These are phyloP conservation scores for Torulaspora delbrueckii DNA, from an alignment of 805 yeast genomes.

Conservation along the genomic window DNA sequence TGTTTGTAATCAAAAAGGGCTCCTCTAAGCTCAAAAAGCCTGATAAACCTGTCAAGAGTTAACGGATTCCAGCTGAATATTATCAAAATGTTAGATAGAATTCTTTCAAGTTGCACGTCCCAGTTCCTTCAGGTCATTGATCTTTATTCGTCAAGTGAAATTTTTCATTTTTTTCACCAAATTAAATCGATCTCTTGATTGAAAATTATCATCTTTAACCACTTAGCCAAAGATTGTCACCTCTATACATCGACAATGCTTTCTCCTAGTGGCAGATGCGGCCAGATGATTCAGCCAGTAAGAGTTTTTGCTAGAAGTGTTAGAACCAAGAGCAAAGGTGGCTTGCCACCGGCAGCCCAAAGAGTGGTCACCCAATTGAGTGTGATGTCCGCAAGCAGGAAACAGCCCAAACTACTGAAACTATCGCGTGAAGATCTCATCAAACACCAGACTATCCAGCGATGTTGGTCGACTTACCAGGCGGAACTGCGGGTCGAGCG, in stretches of 20 bases:
- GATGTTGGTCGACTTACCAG: constrained; percentile 72
- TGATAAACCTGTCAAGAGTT: too few relatives aligned
- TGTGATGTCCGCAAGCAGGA: constrained; percentile 80
- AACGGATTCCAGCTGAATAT: too few relatives aligned
- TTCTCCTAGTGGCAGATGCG: background rate
- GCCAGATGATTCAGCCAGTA: constrained; percentile 6
- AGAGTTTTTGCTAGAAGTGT: constrained; percentile 42
- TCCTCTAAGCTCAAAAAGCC: too few relatives aligned
- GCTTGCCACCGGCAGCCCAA: constrained; percentile 44
- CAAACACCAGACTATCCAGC: constrained; percentile 75
- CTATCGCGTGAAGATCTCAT: constrained; percentile 69
- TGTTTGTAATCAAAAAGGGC: too few relatives aligned
- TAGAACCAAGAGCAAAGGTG: constrained; percentile 42
- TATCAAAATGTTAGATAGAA: too few relatives aligned
- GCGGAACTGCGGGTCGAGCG: constrained; percentile 45
- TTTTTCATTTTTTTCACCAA: background rate
- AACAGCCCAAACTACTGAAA: constrained; percentile 78
- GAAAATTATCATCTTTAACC: background rate
- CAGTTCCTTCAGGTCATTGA: too few relatives aligned
- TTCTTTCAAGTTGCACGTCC: too few relatives aligned
- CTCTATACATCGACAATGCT: background rate
- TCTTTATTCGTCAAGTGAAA: background rate
- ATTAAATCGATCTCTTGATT: background rate
- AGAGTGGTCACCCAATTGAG: constrained; percentile 54
- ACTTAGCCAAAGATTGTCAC: background rate